A percentile compares a stretch with the other conserved stretches of the same genome.
Evolutionary conservation across 2,329 filamentous ascomycete species (phyloP).

Genomic region (Botrytis sinoallii): DNA sequence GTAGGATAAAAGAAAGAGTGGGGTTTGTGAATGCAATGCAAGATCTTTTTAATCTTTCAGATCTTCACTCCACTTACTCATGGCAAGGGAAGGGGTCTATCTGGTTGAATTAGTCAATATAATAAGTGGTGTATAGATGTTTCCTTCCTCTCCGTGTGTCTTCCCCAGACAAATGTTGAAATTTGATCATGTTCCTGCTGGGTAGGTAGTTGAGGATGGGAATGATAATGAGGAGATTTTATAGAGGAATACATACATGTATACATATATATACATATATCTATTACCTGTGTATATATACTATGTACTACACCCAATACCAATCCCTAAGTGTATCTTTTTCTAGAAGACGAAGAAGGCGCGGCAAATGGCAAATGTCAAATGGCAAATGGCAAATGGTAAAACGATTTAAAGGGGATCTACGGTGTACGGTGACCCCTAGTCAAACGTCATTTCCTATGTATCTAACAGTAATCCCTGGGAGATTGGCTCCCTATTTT

Average conservation of each 20-base stretch:
- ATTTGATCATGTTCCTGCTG: too few species aligned
- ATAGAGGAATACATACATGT: neutral
- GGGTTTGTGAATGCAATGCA: conserved; percentile 9
- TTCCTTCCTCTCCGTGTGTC: neutral
- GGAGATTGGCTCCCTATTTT: conserved; percentile 2
- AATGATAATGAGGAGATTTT: neutral
- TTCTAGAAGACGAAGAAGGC: neutral
- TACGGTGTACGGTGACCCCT: neutral
- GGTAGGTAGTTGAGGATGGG: too few species aligned
- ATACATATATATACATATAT: neutral
- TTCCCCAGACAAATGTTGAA: neutral
- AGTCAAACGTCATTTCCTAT: conserved; percentile 5
- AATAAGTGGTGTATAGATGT: neutral
- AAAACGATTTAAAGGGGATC: conserved; percentile 1
- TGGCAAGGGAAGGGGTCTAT: neutral
- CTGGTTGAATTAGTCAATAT: neutral
- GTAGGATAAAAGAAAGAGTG: neutral
- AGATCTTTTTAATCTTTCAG: conserved; percentile 8
- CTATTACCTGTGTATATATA: neutral
- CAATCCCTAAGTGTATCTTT: too few species aligned
- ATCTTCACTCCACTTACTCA: conserved; percentile 3
- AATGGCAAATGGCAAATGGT: too few species aligned
- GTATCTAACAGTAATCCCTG: neutral
- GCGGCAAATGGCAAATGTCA: neutral
- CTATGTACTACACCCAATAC: neutral